A percentile compares a stretch with the other conserved stretches of the same genome.
phyloP scores from a whole-genome alignment of 805 yeast species.

The Jamesozyma lodderae region DNA sequence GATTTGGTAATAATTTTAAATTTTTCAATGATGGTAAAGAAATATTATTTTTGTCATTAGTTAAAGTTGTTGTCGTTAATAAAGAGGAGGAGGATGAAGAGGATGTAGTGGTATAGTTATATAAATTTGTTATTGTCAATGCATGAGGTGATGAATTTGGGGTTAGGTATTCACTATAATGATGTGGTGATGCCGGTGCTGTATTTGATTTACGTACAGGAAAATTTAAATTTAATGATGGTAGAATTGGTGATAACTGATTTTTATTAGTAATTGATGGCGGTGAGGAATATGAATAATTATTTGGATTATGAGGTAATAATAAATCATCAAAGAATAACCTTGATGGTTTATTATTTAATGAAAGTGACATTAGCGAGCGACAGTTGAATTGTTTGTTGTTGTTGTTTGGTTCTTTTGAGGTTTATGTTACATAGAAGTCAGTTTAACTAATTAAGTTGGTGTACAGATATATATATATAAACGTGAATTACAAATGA shows the following conservation, averaged over 20 bases:
- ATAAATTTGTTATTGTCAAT: background rate
- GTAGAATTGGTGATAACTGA: slow-evolving; percentile 2
- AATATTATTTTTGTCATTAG: background rate
- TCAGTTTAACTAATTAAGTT: too few relatives aligned
- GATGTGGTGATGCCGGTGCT: slow-evolving; percentile 27
- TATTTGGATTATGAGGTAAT: slow-evolving; percentile 12
- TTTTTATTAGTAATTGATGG: background rate
- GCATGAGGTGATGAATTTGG: slow-evolving; percentile 23
- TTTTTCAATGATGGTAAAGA: slow-evolving; percentile 28
- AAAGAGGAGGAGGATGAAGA: too few relatives aligned
- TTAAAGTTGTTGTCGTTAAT: too few relatives aligned
- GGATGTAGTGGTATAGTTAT: background rate
- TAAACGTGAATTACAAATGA: too few relatives aligned
- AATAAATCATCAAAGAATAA: slow-evolving; percentile 18
- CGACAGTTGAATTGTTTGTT: too few relatives aligned
- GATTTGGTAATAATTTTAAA: slow-evolving; percentile 26
- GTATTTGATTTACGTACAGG: slow-evolving; percentile 19
- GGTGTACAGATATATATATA: too few relatives aligned
- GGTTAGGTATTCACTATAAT: slow-evolving; percentile 7
- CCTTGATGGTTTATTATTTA: background rate
- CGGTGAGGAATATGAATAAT: slow-evolving; percentile 1
- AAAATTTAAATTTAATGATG: slow-evolving; percentile 2
- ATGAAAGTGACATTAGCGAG: slow-evolving; percentile 1
- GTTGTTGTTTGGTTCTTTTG: background rate
- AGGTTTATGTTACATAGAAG: too few relatives aligned